Evolutionary conservation across 2,329 filamentous ascomycete species (phyloP), one percentile per base, ranked within the genome.

Genomic region (Ilyonectria sp.): DNA sequence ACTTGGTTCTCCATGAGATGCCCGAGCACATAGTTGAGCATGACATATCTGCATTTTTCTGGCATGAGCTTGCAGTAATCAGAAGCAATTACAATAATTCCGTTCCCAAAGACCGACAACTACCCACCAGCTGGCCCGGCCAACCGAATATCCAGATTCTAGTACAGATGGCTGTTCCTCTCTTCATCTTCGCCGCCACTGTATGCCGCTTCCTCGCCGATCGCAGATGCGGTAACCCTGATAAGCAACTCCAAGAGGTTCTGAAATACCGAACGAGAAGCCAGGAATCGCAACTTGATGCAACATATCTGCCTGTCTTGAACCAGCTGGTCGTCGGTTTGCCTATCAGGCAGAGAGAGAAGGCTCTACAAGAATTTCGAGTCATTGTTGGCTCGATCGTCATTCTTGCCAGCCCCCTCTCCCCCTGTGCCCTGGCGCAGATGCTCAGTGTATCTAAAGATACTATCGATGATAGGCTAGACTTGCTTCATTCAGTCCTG

Each of bases 101-200:
- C 0, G 61, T 43, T 6, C 15, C 37, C 15, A 43, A 17, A 5
- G 37, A 55, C 1, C 35, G 40, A 1, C 57, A 62, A 3, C 44
- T 74, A 2, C 17, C 35, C 3, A 2, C 17, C 0, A 29, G 43
- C 10, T 75, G 71, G 73, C 72, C 72, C 0, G 59, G 67, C 0
- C 7, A 60, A 2, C 13, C 40, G 1, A 15, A 26, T 0, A 44
- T 56, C 1, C 6, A 55, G 29, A 35, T 6, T 5, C 72, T 82
- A 1, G 63, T 77, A 2, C 10, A 63, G 9, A 78, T 76, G 63
- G 74, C 80, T 1, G 64, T 73, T 2, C 78, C 80, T 0, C 70
- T 83, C 0, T 82, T 82, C 56, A 81, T 82, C 47, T 79, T 77
- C 17, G 79, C 80, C 1, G 73, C 79, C n/a, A 82, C 79, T 1